These are phyloP conservation scores for Martensiomyces pterosporus DNA, from an alignment of 192 early-diverging fungal genomes.

Conservation along the genomic window DNA sequence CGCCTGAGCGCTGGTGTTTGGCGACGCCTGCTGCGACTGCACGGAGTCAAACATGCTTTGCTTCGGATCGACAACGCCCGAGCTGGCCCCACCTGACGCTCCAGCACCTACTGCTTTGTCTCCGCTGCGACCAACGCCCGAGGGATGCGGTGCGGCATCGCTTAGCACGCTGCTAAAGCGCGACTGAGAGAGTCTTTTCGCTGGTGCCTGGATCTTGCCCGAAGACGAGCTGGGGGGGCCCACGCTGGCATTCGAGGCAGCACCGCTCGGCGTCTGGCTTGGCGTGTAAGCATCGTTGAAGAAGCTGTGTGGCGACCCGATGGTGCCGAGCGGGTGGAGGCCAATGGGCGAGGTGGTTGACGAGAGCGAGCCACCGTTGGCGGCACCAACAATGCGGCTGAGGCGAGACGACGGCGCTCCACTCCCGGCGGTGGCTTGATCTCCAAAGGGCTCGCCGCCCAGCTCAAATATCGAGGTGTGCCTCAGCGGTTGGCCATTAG, in stretches of 20 bases:
- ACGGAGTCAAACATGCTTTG: conserved; percentile 40
- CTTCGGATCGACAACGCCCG: conserved; percentile 21
- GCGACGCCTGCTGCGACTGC: conserved; percentile 49
- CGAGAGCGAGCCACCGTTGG: conserved; percentile 12
- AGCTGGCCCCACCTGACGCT: no score
- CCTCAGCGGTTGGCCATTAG: conserved; percentile 9
- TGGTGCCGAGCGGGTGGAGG: conserved; percentile 36
- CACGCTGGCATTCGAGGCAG: conserved; percentile 4
- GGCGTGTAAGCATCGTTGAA: conserved; percentile 15
- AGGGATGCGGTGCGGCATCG: conserved; percentile 14
- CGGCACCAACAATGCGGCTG: conserved; percentile 10
- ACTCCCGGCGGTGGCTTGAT: conserved; percentile 6
- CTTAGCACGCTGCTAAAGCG: conserved; percentile 34
- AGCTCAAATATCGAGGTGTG: conserved; percentile 48
- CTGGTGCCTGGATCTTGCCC: background rate
- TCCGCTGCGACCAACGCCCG: conserved; percentile 11
- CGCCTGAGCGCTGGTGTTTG: conserved; percentile 21
- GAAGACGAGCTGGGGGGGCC: background rate
- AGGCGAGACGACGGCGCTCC: conserved; percentile 15
- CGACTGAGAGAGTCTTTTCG: conserved; percentile 36
- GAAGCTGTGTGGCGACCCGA: conserved; percentile 36
- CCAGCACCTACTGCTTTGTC: no score
- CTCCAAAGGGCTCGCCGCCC: conserved; percentile 44
- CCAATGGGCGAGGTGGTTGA: conserved; percentile 36
- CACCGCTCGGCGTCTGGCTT: conserved; percentile 1